phyloP scores from a whole-genome alignment of 345 rosid genomes.

The Laguncularia racemosa region DNA sequence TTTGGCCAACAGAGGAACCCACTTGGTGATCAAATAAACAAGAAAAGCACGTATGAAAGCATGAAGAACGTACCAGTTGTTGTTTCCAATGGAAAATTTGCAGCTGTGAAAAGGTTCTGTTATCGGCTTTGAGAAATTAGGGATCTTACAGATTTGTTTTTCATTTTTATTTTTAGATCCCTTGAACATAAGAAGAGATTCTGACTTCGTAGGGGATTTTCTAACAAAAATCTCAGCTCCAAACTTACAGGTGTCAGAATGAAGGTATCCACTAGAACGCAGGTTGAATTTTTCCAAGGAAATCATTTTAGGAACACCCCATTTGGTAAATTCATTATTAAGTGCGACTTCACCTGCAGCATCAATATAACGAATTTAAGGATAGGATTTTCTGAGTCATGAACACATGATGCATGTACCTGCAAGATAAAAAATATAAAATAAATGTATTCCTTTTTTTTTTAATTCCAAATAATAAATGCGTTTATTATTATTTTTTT shows the following conservation, averaged over 20 bases:
- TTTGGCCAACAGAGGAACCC: no score
- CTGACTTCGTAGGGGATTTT: neutral
- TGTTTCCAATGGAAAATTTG: neutral
- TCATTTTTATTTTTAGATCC: neutral
- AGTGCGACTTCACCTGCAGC: slow-evolving; percentile 2
- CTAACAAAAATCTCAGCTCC: slow-evolving; percentile 12
- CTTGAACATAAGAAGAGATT: slow-evolving; percentile 7
- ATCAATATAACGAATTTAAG: neutral
- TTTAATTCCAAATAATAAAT: no score
- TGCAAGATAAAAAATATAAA: no score
- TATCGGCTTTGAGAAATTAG: no score
- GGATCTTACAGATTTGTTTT: no score
- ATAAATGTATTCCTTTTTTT: no score
- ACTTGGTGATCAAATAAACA: no score
- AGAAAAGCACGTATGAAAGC: no score
- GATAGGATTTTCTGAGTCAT: no score
- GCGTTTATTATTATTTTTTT: no score
- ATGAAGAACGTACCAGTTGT: neutral
- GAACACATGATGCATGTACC: no score
- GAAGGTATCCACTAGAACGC: neutral
- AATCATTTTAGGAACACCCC: slow-evolving; percentile 9
- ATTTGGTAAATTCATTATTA: neutral
- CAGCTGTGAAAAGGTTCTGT: neutral
- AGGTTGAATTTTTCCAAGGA: slow-evolving; percentile 5
- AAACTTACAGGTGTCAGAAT: slow-evolving; percentile 5